Conservation (phyloP, 345 rosid genomes). For the Eucalyptus albens region DNA sequence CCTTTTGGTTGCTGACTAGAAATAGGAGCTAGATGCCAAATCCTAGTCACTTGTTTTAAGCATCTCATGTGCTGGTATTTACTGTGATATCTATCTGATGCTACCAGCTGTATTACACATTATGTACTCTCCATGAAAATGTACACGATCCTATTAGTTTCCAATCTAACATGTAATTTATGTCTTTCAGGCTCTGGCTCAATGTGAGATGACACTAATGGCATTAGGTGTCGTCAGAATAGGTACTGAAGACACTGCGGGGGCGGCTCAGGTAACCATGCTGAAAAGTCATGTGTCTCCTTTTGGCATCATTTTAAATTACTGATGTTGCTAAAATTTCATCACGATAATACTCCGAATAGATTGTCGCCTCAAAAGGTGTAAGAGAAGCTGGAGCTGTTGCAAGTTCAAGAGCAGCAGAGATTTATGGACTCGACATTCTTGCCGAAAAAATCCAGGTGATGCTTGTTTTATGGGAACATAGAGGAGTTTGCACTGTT, state of each 20-base stretch:
- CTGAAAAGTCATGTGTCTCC: not conserved
- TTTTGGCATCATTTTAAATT: not conserved
- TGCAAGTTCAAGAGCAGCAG: constrained; percentile 89
- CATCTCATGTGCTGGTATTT: not conserved
- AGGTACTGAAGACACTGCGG: constrained; percentile 65
- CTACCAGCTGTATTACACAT: not conserved
- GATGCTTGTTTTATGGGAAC: not conserved
- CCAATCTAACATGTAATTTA: not conserved
- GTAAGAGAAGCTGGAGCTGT: constrained; percentile 59
- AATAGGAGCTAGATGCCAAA: not conserved
- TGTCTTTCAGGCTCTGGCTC: constrained; percentile 61
- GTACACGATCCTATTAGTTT: not conserved
- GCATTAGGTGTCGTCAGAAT: constrained; percentile 45
- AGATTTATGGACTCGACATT: constrained; percentile 72
- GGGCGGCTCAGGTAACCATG: constrained; percentile 68
- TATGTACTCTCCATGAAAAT: not conserved
- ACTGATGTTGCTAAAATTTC: not conserved
- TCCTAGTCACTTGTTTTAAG: not conserved
- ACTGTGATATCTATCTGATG: not conserved
- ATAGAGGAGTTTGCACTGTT: not conserved
- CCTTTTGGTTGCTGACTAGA: not conserved
- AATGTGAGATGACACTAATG: constrained; percentile 58
- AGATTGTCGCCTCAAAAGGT: constrained; percentile 53
- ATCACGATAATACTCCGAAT: not conserved
- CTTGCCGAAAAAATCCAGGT: constrained; percentile 75